These are phyloP conservation scores for Penicillium sp. DNA, from an alignment of 2,329 filamentous ascomycete genomes.

Conservation along the genomic window DNA sequence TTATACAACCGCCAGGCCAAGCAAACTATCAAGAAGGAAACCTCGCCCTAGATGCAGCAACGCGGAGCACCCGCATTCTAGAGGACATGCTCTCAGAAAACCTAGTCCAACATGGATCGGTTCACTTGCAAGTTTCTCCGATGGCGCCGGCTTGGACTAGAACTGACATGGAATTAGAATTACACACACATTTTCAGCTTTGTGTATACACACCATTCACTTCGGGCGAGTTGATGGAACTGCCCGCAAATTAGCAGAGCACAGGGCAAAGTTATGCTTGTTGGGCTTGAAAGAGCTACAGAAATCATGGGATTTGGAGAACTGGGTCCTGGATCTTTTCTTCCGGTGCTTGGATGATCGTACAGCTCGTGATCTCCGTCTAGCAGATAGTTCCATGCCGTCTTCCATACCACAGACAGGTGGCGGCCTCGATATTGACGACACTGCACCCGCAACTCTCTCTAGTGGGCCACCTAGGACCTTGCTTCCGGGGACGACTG, in stretches of 20 bases:
- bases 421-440: background rate
- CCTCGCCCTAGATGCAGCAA: slow-evolving; percentile 48
- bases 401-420: background rate
- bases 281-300: slow-evolving; percentile 51
- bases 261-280: slow-evolving; percentile 50
- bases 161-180: slow-evolving; percentile 31
- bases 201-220: slow-evolving; percentile 51
- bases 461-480: background rate
- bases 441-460: slow-evolving; percentile 3
- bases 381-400: slow-evolving; percentile 18
- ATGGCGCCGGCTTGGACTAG: background rate
- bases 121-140: slow-evolving; percentile 40
- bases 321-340: slow-evolving; percentile 51
- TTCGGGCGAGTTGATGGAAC: slow-evolving; percentile 40
- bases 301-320: slow-evolving; percentile 52
- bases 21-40: slow-evolving; percentile 36
- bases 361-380: slow-evolving; percentile 42
- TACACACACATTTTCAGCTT: slow-evolving; percentile 49
- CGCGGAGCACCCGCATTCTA: slow-evolving; percentile 48
- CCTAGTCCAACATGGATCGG: slow-evolving; percentile 46
- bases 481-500: slow-evolving; percentile 2
- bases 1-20: slow-evolving; percentile 36
- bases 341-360: slow-evolving; percentile 50
- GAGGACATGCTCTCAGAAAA: slow-evolving; percentile 50
- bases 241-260: slow-evolving; percentile 48